Conservation (phyloP, 2,329 filamentous ascomycete species). For the Penicillium sclerotiorum region DNA sequence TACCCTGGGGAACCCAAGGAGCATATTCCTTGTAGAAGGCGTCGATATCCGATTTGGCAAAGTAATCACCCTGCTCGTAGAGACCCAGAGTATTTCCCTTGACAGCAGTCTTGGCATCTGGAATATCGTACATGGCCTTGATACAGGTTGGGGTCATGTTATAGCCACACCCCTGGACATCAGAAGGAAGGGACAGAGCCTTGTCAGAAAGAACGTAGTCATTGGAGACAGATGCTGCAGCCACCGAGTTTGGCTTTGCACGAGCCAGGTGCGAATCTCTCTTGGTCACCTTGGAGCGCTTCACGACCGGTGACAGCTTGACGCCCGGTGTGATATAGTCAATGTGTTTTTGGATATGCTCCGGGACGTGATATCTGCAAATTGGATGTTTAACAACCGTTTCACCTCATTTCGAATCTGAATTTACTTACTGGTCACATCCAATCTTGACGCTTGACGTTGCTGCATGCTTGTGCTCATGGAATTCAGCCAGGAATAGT, state of each 20-base stretch:
- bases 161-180: constrained; percentile 51
- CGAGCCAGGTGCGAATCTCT: constrained; percentile 22
- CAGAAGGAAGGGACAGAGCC: constrained; percentile 21
- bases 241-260: constrained; percentile 8
- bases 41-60: constrained; percentile 54
- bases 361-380: constrained; percentile 53
- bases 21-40: constrained; percentile 52
- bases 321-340: constrained; percentile 62
- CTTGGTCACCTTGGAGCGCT: constrained; percentile 24
- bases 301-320: constrained; percentile 46
- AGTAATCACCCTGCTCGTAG: constrained; percentile 58
- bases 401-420: neutral
- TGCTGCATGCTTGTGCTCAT: constrained; percentile 50
- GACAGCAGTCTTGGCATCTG: constrained; percentile 40
- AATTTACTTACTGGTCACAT: constrained; percentile 40
- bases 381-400: too few relatives aligned
- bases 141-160: constrained; percentile 62
- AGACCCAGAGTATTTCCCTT: constrained; percentile 56
- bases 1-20: constrained; percentile 45
- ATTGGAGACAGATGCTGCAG: neutral
- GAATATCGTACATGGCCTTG: constrained; percentile 52
- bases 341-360: constrained; percentile 51
- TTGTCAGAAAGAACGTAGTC: constrained; percentile 16
- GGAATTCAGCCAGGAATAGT: constrained; percentile 57
- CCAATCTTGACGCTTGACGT: constrained; percentile 32